These are phyloP conservation scores for Metschnikowia koreensis DNA, from an alignment of 805 yeast species.

Conservation along the genomic window DNA sequence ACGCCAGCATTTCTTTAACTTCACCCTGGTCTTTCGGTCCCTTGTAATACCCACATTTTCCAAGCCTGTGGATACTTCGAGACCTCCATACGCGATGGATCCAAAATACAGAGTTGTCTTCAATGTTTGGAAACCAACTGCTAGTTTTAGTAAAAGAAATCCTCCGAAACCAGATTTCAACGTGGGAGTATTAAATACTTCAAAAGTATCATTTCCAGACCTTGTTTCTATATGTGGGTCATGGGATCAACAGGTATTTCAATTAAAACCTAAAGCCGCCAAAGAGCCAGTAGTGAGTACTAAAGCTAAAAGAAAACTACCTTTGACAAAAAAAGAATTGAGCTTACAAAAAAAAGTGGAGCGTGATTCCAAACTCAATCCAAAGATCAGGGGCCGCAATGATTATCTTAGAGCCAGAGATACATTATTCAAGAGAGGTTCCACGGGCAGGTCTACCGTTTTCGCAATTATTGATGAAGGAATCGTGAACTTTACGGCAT, in stretches of 20 bases:
- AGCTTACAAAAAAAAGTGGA: slow-evolving; percentile 24
- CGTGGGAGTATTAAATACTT: slow-evolving; percentile 55
- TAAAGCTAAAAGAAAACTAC: neutral
- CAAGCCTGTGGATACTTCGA: slow-evolving; percentile 10
- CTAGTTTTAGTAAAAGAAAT: slow-evolving; percentile 62
- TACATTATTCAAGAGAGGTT: slow-evolving; percentile 51
- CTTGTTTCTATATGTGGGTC: slow-evolving; percentile 38
- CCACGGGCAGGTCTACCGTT: slow-evolving; percentile 44
- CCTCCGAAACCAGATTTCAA: slow-evolving; percentile 79
- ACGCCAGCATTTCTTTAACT: slow-evolving; percentile 26
- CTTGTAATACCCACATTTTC: slow-evolving; percentile 18
- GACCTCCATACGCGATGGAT: slow-evolving; percentile 6
- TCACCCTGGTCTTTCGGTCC: slow-evolving; percentile 22
- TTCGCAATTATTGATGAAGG: slow-evolving; percentile 78
- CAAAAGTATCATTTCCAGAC: slow-evolving; percentile 45
- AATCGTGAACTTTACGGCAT: slow-evolving; percentile 60
- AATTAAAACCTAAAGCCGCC: neutral
- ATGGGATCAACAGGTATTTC: slow-evolving; percentile 17
- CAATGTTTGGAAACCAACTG: slow-evolving; percentile 82
- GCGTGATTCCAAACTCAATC: slow-evolving; percentile 27
- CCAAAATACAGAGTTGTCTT: slow-evolving; percentile 41
- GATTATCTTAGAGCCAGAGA: slow-evolving; percentile 32
- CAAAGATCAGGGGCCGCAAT: slow-evolving; percentile 24
- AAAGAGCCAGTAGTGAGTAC: slow-evolving; percentile 7
- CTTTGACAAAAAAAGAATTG: slow-evolving; percentile 25